Percentiles rank a stretch among this genome's conserved stretches.
These are phyloP conservation scores for Xanthoconium purpureum DNA, from an alignment of 768 basidiomycete species.

Conservation along the genomic window DNA sequence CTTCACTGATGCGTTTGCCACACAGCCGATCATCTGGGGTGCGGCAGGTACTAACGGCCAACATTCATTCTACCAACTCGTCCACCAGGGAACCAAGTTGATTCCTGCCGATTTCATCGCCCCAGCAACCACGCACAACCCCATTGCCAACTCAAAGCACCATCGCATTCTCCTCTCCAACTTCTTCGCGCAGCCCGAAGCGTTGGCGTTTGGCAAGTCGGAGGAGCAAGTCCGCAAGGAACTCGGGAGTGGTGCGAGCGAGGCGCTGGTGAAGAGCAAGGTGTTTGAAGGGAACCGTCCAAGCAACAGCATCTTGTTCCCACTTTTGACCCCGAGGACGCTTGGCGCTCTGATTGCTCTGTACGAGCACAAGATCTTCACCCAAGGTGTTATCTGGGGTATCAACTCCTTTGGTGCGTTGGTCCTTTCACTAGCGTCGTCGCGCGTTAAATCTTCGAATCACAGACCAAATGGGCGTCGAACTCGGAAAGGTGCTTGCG, in stretches of 20 bases:
- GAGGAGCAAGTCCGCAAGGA: conserved; percentile 81
- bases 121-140: conserved; percentile 87
- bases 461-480: conserved; percentile 98
- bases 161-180: conserved; percentile 97
- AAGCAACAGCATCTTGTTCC: conserved; percentile 96
- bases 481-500: conserved; percentile 95
- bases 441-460: neutral
- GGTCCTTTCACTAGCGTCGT: neutral
- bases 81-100: conserved; percentile 91
- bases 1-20: neutral
- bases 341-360: conserved; percentile 86
- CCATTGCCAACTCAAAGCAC: conserved; percentile 81
- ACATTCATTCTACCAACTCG: conserved; percentile 98
- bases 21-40: conserved; percentile 97
- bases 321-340: conserved; percentile 82
- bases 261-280: conserved; percentile 91
- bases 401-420: conserved; percentile 93
- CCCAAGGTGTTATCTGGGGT: conserved; percentile 95
- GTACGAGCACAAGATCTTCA: conserved; percentile 99
- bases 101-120: conserved; percentile 93
- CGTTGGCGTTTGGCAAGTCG: conserved; percentile 95
- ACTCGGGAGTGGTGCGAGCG: conserved; percentile 66
- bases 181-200: conserved; percentile 98
- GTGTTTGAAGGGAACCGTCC: conserved; percentile 98
- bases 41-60: conserved; percentile 98